These are phyloP conservation scores for Xylaria polymorpha DNA, from an alignment of 2,329 filamentous ascomycete species.

Conservation along the genomic window DNA sequence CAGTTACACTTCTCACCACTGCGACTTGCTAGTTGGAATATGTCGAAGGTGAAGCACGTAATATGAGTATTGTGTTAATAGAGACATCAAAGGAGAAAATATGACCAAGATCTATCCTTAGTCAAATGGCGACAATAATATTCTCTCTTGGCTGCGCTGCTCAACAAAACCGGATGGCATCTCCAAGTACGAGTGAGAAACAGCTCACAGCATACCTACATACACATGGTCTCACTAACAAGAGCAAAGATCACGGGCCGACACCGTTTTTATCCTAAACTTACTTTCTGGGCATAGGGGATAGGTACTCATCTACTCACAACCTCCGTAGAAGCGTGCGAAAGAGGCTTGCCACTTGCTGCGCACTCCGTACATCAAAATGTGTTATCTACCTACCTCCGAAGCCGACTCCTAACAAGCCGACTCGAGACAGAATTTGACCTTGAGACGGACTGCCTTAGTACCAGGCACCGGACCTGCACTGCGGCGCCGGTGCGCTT, in stretches of 20 bases:
- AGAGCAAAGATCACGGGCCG: background rate
- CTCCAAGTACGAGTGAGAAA: background rate
- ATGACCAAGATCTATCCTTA: background rate
- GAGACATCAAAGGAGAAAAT: background rate
- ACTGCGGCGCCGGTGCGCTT: background rate
- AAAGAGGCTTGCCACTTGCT: background rate
- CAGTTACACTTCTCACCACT: background rate
- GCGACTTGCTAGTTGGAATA: background rate
- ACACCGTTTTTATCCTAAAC: too few species aligned
- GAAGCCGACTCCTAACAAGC: background rate
- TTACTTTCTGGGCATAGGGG: background rate
- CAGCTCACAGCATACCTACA: background rate
- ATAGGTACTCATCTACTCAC: background rate
- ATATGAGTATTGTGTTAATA: background rate
- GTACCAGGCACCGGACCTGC: background rate
- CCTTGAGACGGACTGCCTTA: background rate
- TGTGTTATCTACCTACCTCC: too few species aligned
- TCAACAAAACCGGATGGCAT: background rate
- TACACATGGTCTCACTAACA: background rate
- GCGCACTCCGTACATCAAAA: too few species aligned
- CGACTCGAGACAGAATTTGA: background rate
- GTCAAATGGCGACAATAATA: background rate
- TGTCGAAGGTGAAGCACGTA: background rate
- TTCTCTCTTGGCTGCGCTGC: background rate
- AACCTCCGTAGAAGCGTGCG: background rate